Percentiles rank a stretch among this genome's conserved stretches.
Conservation (phyloP, 2,329 filamentous ascomycete species). For the Claviceps sorghi region DNA sequence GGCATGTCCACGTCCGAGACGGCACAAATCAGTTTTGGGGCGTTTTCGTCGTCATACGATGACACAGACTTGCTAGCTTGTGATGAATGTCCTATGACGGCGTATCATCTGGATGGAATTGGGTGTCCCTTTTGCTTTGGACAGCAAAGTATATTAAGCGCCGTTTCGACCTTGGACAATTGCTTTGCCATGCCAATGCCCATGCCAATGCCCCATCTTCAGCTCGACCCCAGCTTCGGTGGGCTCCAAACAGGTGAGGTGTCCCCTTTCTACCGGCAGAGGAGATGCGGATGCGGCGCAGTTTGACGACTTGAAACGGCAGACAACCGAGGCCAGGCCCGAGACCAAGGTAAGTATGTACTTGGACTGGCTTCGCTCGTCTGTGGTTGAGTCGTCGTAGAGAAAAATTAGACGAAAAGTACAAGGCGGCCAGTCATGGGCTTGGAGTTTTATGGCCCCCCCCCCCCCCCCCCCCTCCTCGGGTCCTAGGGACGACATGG, state of each 20-base stretch:
- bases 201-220: background rate
- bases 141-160: background rate
- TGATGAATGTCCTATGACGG: constrained; percentile 2
- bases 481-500: too few relatives aligned
- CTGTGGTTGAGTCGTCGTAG: too few relatives aligned
- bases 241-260: background rate
- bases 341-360: too few relatives aligned
- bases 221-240: background rate
- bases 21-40: background rate
- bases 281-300: too few relatives aligned
- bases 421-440: too few relatives aligned
- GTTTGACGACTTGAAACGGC: too few relatives aligned
- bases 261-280: too few relatives aligned
- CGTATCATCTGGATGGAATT: background rate
- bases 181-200: background rate
- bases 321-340: too few relatives aligned
- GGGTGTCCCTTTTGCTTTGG: background rate
- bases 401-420: too few relatives aligned
- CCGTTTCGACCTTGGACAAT: background rate
- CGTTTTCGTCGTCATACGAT: constrained; percentile 1
- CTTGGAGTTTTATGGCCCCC: too few relatives aligned
- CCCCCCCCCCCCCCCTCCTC: too few relatives aligned
- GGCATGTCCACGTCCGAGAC: background rate
- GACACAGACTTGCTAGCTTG: background rate
- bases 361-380: too few relatives aligned